phyloP scores from a whole-genome alignment of 2,329 filamentous ascomycete species.

The Paraphoma sp. region DNA sequence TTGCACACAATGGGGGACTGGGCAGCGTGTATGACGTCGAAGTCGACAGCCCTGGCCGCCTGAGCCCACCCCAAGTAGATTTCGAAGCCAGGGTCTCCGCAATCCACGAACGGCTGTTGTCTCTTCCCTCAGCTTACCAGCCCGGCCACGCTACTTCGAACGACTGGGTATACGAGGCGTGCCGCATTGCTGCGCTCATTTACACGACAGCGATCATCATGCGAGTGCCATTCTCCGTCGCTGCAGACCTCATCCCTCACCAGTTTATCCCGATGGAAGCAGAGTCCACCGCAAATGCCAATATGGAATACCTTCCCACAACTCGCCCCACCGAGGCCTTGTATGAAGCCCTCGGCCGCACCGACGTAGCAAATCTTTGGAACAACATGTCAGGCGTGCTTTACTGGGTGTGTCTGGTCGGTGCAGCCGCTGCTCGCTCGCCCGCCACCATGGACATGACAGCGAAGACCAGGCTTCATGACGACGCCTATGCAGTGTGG shows the following conservation, averaged over 20 bases:
- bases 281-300: background rate
- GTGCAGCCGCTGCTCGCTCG: constrained; percentile 36
- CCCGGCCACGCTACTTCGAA: constrained; percentile 24
- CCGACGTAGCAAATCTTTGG: constrained; percentile 38
- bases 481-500: constrained; percentile 28
- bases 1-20: constrained; percentile 13
- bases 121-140: constrained; percentile 30
- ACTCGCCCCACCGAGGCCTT: constrained; percentile 26
- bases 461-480: constrained; percentile 4
- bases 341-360: constrained; percentile 28
- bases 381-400: constrained; percentile 41
- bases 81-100: constrained; percentile 20
- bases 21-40: constrained; percentile 7
- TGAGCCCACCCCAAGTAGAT: constrained; percentile 4
- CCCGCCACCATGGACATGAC: constrained; percentile 16
- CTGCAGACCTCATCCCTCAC: constrained; percentile 20
- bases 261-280: background rate
- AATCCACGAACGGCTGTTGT: constrained; percentile 23
- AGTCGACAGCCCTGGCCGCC: constrained; percentile 1
- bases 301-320: background rate
- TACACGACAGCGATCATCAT: constrained; percentile 38
- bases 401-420: constrained; percentile 43
- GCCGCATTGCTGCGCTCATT: constrained; percentile 42
- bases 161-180: constrained; percentile 45
- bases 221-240: constrained; percentile 35